Evolutionary conservation across 2,329 filamentous ascomycete species (phyloP).

Genomic region (Diplodia scrobiculata): DNA sequence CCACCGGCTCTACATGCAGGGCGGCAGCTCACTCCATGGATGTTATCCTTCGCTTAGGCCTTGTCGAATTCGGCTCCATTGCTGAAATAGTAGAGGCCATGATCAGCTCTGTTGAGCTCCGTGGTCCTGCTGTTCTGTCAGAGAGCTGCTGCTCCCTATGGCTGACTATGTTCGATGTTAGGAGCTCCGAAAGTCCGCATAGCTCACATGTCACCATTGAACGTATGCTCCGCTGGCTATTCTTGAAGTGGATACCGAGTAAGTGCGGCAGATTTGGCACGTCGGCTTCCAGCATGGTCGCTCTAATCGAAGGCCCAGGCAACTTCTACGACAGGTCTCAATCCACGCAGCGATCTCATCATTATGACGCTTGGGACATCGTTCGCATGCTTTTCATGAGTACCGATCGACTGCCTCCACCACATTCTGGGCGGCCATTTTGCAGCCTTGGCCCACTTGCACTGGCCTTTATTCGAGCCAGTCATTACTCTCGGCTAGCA

Average conservation of each 20-base stretch:
- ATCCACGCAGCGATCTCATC: slow-evolving; percentile 64
- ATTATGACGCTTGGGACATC: slow-evolving; percentile 66
- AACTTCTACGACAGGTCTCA: slow-evolving; percentile 64
- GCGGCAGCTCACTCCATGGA: slow-evolving; percentile 74
- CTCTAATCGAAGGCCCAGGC: slow-evolving; percentile 35
- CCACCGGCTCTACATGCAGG: slow-evolving; percentile 70
- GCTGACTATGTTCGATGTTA: slow-evolving; percentile 66
- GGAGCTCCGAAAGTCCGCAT: slow-evolving; percentile 68
- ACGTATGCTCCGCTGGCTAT: slow-evolving; percentile 77
- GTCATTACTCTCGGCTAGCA: slow-evolving; percentile 48
- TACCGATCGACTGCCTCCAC: slow-evolving; percentile 56
- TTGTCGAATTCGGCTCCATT: slow-evolving; percentile 69
- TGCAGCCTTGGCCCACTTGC: slow-evolving; percentile 47
- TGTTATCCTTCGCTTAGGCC: slow-evolving; percentile 63
- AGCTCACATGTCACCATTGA: slow-evolving; percentile 68
- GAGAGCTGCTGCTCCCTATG: slow-evolving; percentile 78
- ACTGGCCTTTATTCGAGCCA: slow-evolving; percentile 49
- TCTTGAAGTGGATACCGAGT: slow-evolving; percentile 82
- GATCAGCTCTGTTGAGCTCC: slow-evolving; percentile 74
- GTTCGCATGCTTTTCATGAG: slow-evolving; percentile 70
- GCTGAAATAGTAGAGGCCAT: slow-evolving; percentile 72
- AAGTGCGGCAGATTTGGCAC: slow-evolving; percentile 39
- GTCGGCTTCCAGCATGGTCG: slow-evolving; percentile 30
- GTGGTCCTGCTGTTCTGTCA: slow-evolving; percentile 74
- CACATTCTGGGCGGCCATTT: slow-evolving; percentile 36